Evolutionary conservation across 345 rosid genomes (phyloP).

Genomic region (Arabis hirsuta): DNA sequence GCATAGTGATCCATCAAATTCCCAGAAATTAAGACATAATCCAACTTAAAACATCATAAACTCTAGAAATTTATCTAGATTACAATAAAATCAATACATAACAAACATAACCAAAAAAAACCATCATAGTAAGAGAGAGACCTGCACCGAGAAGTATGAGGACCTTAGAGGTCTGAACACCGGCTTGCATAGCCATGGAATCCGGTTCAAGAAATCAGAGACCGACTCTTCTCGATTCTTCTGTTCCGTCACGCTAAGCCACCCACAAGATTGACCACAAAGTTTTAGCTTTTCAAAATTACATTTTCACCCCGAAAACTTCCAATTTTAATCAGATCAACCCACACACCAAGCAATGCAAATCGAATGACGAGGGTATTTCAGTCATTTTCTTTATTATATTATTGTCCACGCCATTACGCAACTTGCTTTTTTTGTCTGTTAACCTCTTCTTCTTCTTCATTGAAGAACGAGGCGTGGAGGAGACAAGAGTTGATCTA

Average conservation of each 20-base stretch:
- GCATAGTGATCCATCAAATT: constrained; percentile 12
- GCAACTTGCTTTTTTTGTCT: constrained; percentile 12
- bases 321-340: constrained; percentile 15
- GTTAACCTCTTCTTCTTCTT: constrained; percentile 26
- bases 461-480: background rate
- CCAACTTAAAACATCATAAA: background rate
- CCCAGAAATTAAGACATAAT: background rate
- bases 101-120: background rate
- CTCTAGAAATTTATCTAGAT: background rate
- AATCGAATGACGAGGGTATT: constrained; percentile 27
- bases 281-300: background rate
- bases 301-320: constrained; percentile 21
- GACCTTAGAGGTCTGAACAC: constrained; percentile 79
- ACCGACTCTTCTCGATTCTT: constrained; percentile 30
- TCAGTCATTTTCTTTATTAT: background rate
- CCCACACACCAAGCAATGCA: background rate
- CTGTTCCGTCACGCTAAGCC: constrained; percentile 39
- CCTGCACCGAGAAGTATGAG: constrained; percentile 89
- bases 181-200: constrained; percentile 86
- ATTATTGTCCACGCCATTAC: constrained; percentile 27
- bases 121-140: constrained; percentile 29
- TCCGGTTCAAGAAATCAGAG: constrained; percentile 26
- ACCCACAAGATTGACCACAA: constrained; percentile 22
- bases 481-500: background rate
- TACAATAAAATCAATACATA: constrained; percentile 30